These are phyloP conservation scores for Hirschioporus abietinus DNA, from an alignment of 768 basidiomycete genomes.

Conservation along the genomic window DNA sequence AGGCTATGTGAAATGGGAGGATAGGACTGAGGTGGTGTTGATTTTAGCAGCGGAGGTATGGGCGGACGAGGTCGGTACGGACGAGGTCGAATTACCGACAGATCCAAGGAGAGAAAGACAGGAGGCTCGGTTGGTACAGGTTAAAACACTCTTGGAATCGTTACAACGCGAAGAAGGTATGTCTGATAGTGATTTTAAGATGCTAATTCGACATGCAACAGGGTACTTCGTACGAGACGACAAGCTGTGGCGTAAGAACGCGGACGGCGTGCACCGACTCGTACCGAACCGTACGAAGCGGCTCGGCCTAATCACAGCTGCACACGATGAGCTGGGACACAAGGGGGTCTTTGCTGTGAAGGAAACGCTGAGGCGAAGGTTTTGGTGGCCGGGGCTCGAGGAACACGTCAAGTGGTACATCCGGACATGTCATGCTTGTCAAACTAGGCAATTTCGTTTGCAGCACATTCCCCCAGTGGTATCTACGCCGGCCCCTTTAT, in stretches of 20 bases:
- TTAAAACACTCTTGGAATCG: too few relatives aligned
- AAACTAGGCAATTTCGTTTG: slow-evolving; percentile 19
- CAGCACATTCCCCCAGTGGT: slow-evolving; percentile 19
- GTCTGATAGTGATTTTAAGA: too few relatives aligned
- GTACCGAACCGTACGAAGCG: slow-evolving; percentile 11
- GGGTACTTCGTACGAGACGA: slow-evolving; percentile 10
- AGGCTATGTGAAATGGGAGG: slow-evolving; percentile 5
- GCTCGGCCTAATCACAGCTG: slow-evolving; percentile 7
- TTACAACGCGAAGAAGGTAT: too few relatives aligned
- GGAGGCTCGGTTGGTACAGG: too few relatives aligned
- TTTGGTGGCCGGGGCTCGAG: slow-evolving; percentile 23
- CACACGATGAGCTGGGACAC: slow-evolving; percentile 19
- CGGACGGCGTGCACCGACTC: slow-evolving; percentile 15
- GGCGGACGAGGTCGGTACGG: too few relatives aligned
- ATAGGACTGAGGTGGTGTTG: too few relatives aligned
- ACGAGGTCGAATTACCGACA: too few relatives aligned
- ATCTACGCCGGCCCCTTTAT: slow-evolving; percentile 18
- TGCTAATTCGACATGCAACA: neutral
- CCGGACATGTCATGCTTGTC: slow-evolving; percentile 33
- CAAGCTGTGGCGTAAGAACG: slow-evolving; percentile 14
- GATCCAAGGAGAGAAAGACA: too few relatives aligned
- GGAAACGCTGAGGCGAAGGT: slow-evolving; percentile 8
- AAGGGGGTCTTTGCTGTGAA: slow-evolving; percentile 14
- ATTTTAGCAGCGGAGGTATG: too few relatives aligned
- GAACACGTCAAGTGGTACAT: slow-evolving; percentile 18